Percentiles rank a stretch among this genome's conserved stretches.
Evolutionary conservation across 169 alveolate genomes (phyloP).

Genomic region (Plasmodium falciparum): DNA sequence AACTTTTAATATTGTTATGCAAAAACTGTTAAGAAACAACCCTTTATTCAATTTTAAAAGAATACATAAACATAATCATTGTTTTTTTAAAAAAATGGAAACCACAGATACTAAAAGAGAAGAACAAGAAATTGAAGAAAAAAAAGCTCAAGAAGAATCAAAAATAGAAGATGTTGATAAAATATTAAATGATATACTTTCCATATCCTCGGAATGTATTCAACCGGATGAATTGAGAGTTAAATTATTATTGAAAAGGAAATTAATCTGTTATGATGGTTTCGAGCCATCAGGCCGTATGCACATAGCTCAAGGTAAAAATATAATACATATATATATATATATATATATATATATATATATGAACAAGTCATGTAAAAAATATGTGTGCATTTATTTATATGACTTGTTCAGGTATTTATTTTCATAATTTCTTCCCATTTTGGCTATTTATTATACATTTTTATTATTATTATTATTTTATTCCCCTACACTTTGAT

Average conservation of each 20-base stretch:
- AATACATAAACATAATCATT: conserved; percentile 14
- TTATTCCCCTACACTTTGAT: not conserved
- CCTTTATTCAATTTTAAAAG: conserved; percentile 6
- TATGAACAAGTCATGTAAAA: not conserved
- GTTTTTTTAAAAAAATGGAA: conserved; percentile 31
- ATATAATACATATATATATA: not conserved
- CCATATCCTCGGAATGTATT: conserved; percentile 89
- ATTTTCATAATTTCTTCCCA: no score
- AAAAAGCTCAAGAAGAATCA: conserved; percentile 36
- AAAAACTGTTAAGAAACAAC: conserved; percentile 2
- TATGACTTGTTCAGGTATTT: no score
- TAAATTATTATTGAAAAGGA: conserved; percentile 29
- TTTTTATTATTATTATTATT: not conserved
- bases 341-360: not conserved
- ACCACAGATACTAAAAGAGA: conserved; percentile 14
- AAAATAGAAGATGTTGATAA: conserved; percentile 77
- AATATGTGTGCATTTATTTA: no score
- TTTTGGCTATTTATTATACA: no score
- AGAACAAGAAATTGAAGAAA: conserved; percentile 16
- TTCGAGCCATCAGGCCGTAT: conserved; percentile 99
- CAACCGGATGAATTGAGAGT: conserved; percentile 80
- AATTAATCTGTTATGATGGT: conserved; percentile 98
- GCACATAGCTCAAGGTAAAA: conserved; percentile 99
- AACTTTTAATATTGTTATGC: conserved; percentile 14
- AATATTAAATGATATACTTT: conserved; percentile 77